A percentile compares a stretch with the other conserved stretches of the same genome.
These are phyloP conservation scores for Nicotiana otophora DNA, from an alignment of 257 asterid species.

Conservation along the genomic window DNA sequence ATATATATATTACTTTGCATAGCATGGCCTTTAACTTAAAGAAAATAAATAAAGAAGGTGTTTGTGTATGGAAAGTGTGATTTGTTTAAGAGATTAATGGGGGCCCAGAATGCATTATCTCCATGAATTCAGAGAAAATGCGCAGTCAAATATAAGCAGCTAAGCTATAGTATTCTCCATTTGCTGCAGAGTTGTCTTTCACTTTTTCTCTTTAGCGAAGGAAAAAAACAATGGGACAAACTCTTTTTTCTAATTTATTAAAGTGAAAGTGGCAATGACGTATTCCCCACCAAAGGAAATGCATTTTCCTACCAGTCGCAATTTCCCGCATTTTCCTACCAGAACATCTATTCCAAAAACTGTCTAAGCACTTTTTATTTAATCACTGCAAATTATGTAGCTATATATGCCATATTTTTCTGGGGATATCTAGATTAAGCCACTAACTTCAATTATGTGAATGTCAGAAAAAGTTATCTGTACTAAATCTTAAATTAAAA, in stretches of 20 bases:
- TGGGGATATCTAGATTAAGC: too few relatives aligned
- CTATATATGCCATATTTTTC: too few relatives aligned
- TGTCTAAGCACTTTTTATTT: neutral
- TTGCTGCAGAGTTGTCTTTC: neutral
- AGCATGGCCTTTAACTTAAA: neutral
- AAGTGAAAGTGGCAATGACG: conserved; percentile 8
- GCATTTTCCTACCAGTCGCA: neutral
- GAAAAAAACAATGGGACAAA: neutral
- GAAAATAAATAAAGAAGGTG: neutral
- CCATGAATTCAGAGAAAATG: conserved; percentile 16
- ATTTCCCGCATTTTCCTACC: neutral
- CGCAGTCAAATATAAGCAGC: neutral
- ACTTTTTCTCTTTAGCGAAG: conserved; percentile 9
- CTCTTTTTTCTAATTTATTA: conserved; percentile 8
- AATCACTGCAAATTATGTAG: too few relatives aligned
- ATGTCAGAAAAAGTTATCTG: too few relatives aligned
- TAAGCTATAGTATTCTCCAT: neutral
- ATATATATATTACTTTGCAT: neutral
- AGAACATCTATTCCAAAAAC: neutral
- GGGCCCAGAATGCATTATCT: conserved; percentile 7
- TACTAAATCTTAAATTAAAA: too few relatives aligned
- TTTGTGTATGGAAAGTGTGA: neutral
- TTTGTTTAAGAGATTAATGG: neutral
- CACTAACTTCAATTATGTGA: too few relatives aligned
- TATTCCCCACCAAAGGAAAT: neutral